Evolutionary conservation across 495 filamentous ascomycete genomes (phyloP), one percentile per base, ranked within the genome.

Genomic region (Aspergillus saccharolyticus): DNA sequence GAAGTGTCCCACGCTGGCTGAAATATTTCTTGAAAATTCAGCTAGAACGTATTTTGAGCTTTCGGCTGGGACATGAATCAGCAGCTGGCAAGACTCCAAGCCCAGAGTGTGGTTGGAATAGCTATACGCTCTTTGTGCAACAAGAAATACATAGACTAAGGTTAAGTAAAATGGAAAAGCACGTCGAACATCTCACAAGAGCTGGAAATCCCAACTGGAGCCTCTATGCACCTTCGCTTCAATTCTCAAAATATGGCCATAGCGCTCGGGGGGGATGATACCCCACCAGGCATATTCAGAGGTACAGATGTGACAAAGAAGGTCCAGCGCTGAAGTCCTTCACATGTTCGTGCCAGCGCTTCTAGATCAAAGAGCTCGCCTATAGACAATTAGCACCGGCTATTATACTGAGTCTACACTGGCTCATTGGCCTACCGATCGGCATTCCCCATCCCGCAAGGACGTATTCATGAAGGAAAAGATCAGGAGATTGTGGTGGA

Each of bases 311-410:
- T 69, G 3, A 84, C 63, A 56, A 83, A 83, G 63, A 84, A 83
- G n/a, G 63, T 77, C 75, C 76, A 83, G 53, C 78, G 66, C 19
- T 69, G 63, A 33, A 71, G 63, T 45, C 75, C 66, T 59, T 70
- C 58, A 56, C 81, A 83, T 19, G 66, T 68, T 42, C 63, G 57
- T 18, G 66, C 70, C 56, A 85, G 62, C 15, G 68, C 71, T 61
- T 83, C 79, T 20, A 83, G 65, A 65, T 84, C 77, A 67, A 81
- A 84, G 51, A 83, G 64, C 65, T 85, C 82, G 0, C 69, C 69
- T 71, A 24, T 24, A 30, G 12, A 16, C 16, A 24, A 17, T 50
- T n/a, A 50, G 47, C 24, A 30, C 21, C 10, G 21, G 21, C 7
- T 49, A n/a, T 15, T 16, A 16, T 15, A 19, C 30, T 8, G 30